phyloP scores from a whole-genome alignment of 306 rosid genomes.

The Rosa persica region DNA sequence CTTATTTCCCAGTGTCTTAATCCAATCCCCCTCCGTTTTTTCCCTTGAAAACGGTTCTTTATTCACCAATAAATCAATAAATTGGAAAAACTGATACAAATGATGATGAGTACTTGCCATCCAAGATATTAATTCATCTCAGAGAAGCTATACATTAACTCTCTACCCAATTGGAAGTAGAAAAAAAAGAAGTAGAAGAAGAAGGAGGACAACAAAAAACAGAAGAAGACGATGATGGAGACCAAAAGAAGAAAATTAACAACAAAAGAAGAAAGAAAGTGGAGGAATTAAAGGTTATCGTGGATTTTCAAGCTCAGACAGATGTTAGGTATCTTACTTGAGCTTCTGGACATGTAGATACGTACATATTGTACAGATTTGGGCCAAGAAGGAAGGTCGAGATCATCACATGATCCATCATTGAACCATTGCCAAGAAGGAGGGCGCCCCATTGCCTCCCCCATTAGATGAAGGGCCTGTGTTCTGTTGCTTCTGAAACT shows the following conservation, averaged over 20 bases:
- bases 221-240: constrained; percentile 11
- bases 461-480: constrained; percentile 31
- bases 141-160: constrained; percentile 17
- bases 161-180: constrained; percentile 10
- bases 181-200: constrained; percentile 2
- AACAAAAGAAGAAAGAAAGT: not conserved
- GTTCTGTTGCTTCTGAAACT: constrained; percentile 38
- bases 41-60: constrained; percentile 26
- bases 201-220: constrained; percentile 5
- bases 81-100: constrained; percentile 23
- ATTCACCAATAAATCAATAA: constrained; percentile 42
- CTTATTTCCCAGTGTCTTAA: constrained; percentile 22
- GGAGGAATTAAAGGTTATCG: constrained; percentile 12
- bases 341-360: constrained; percentile 21
- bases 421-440: constrained; percentile 47
- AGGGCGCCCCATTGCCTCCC: constrained; percentile 34
- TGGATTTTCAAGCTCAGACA: constrained; percentile 13
- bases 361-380: constrained; percentile 30
- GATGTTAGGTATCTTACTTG: constrained; percentile 13
- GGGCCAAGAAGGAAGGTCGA: not conserved
- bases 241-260: not conserved
- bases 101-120: constrained; percentile 9
- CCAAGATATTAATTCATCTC: constrained; percentile 19
- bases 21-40: constrained; percentile 25
- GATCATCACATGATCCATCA: constrained; percentile 10